Base-by-base conservation (phyloP, 441 rosid species). In the Populus hybrid region DNA sequence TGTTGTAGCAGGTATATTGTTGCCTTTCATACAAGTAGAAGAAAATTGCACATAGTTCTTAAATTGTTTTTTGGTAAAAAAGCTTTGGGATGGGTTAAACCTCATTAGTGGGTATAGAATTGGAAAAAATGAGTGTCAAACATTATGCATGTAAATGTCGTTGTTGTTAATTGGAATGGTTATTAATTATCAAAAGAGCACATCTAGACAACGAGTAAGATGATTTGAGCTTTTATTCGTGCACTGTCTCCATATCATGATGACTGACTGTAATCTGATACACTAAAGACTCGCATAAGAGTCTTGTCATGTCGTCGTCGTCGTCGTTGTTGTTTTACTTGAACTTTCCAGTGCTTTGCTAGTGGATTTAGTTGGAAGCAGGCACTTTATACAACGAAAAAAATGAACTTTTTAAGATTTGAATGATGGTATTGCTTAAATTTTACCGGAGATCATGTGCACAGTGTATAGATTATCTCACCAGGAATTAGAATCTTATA, bases 1-100 rank as follows among this genome's bases (percentile, higher is more conserved):
- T 20, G 94, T 91, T 67, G 88, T 93, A 77, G 97, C 98, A 86
- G 97, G 98, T 93, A 85, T 4, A 78, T 74, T 75, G 30, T 46
- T 70, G 10, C 30, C 42, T 80, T 64, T 70, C 61, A 46, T 65
- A 65, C 54, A 54, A 57, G 54, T 20, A 30, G 40, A 68, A 73
- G 76, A 12, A 70, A 38, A 20, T 74, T 71, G 8, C 28, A 21
- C 21, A 9, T 21, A 1, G 0, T 21, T 57, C 63, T 57, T n/a
- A 57, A 57, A 7, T 0, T 18, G 7, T 8, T 18, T 57, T 57
- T 21, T 61, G 28, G 66, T 63, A 23, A 24, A 23, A 23, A 63
- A 21, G 0, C 6, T 69, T 61, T 14, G 18, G 36, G 16, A 70
- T 8, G 46, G 50, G 36, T 63, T 38, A 30, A 69, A 32, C 68